These are phyloP conservation scores for Dactylis glomerata DNA, from an alignment of 176 grass and related monocot genomes.

Conservation along the genomic window DNA sequence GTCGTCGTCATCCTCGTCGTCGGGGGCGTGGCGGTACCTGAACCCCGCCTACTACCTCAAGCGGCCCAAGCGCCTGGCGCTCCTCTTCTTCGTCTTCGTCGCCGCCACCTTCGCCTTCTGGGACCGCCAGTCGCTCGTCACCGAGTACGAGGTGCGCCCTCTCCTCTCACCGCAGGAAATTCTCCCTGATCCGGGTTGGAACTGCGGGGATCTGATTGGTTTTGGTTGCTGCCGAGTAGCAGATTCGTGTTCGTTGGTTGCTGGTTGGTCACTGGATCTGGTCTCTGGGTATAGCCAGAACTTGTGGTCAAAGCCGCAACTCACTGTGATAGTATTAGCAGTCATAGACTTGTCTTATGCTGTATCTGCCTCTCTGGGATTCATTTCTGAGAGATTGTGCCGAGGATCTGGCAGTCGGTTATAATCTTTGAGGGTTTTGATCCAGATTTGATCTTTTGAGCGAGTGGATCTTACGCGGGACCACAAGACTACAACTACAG, in stretches of 20 bases:
- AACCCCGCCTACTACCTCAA: conserved; percentile 96
- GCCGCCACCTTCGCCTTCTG: conserved; percentile 79
- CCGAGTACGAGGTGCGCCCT: conserved; percentile 76
- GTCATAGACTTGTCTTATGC: neutral
- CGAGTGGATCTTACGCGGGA: neutral
- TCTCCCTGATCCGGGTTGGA: conserved; percentile 18
- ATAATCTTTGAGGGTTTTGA: conserved; percentile 10
- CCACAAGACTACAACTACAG: neutral
- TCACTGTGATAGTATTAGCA: neutral
- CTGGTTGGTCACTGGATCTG: conserved; percentile 29
- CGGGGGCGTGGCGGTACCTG: conserved; percentile 67
- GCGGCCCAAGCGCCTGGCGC: conserved; percentile 85
- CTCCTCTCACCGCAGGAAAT: neutral
- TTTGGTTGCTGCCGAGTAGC: neutral
- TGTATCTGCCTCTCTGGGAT: conserved; percentile 4
- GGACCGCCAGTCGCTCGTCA: conserved; percentile 85
- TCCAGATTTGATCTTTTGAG: conserved; percentile 11
- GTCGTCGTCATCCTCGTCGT: conserved; percentile 66
- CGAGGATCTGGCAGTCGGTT: neutral
- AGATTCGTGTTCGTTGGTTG: neutral
- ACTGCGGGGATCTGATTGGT: conserved; percentile 40
- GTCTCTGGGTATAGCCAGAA: neutral
- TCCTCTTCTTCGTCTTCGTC: conserved; percentile 93
- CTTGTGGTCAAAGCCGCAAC: neutral
- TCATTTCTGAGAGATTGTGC: neutral